Percentiles rank a stretch among this genome's conserved stretches.
phyloP scores from a whole-genome alignment of 2,329 filamentous ascomycete species.

The Neonectria coccinea region DNA sequence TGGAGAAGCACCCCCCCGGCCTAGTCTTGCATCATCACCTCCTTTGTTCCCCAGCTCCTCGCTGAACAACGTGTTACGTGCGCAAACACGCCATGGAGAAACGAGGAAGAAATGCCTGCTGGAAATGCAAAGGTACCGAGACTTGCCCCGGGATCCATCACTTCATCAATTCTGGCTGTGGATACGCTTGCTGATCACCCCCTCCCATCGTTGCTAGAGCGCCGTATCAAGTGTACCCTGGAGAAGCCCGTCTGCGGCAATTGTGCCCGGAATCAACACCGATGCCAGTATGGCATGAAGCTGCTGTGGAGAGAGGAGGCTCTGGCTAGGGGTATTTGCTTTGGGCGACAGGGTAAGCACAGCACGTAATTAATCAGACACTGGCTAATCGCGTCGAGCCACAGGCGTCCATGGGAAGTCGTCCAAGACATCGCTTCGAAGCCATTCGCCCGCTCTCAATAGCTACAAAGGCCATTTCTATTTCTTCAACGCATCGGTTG shows the following conservation, averaged over 20 bases:
- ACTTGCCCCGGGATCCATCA: not conserved
- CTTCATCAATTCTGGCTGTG: not conserved
- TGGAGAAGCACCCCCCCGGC: slow-evolving; percentile 1
- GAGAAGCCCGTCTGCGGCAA: slow-evolving; percentile 23
- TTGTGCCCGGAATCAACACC: slow-evolving; percentile 13
- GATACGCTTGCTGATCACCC: not conserved
- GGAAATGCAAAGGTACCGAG: slow-evolving; percentile 23
- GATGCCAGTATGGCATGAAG: slow-evolving; percentile 23
- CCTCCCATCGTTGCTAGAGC: not conserved
- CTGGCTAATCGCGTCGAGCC: too few species aligned
- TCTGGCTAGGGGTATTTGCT: slow-evolving; percentile 24
- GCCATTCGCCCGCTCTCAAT: not conserved
- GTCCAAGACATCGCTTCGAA: slow-evolving; percentile 10
- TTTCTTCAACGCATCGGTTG: slow-evolving; percentile 11
- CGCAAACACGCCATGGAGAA: slow-evolving; percentile 22
- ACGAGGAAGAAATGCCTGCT: slow-evolving; percentile 25
- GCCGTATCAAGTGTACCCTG: slow-evolving; percentile 17
- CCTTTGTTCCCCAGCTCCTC: not conserved
- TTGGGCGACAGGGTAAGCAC: slow-evolving; percentile 21
- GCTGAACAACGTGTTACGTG: not conserved
- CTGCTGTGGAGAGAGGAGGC: slow-evolving; percentile 27
- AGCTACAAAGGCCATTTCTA: slow-evolving; percentile 13
- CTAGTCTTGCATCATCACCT: slow-evolving; percentile 4
- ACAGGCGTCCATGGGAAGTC: slow-evolving; percentile 22
- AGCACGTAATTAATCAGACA: not conserved